Base-by-base conservation (phyloP, 2,329 filamentous ascomycete species). In the Cladophialophora exuberans region DNA sequence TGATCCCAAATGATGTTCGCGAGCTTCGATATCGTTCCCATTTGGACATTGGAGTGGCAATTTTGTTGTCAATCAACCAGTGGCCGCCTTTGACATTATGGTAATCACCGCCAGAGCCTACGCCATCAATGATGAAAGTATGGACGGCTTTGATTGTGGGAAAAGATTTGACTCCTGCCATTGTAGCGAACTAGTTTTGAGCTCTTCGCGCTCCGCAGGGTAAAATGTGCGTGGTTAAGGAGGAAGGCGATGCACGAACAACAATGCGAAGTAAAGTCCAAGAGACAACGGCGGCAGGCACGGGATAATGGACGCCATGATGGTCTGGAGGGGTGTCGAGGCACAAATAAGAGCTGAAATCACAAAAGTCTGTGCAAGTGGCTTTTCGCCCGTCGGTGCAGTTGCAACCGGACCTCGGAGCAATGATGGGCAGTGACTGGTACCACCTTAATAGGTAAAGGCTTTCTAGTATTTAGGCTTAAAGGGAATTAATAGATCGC, bases 1-100 rank as follows among this genome's bases (percentile, higher is more conserved):
- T 97, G 79, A 97, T 97, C 31, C 92, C 92, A 89, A 90, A 97
- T 70, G 86, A 91, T 10, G 91, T 96, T 65, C 92, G 82, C 31
- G 91, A 96, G 58, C 86, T 84, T 63, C 91, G 85, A 73, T 96
- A 97, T 65, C 92, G 79, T 62, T 94, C 89, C 83, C 92, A 96
- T 72, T 85, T 83, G 45, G 90, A 93, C 82, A 92, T 95, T 5
- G 92, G 92, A 1, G 91, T 97, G 1, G 92, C 91, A 69, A 97
- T 97, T 64, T 92, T 86, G 59, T 87, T 88, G 74, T 96, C 92
- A 62, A 97, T 88, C 64, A 97, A 79, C 92, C 91, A 96, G 72
- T 77, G 76, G 26, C 76, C 76, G 42, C 76, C 79, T 69, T 74
- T 76, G 59, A 72, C 92, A 80, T 97, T 96, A 79, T 97, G 92